Conservation (phyloP, 805 yeast species). For the Kazachstania martiniae region DNA sequence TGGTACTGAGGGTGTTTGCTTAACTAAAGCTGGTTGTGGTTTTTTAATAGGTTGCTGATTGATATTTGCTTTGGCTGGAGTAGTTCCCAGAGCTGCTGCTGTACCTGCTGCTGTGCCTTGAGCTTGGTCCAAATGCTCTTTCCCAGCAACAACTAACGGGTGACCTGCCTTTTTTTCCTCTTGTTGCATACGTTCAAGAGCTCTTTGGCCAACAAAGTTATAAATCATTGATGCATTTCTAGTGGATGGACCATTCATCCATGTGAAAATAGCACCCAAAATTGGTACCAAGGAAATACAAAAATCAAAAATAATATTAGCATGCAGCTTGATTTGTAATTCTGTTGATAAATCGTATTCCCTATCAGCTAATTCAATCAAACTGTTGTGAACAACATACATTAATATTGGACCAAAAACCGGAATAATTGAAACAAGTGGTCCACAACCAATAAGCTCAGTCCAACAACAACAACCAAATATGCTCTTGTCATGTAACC, state of each 20-base stretch:
- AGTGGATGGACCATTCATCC: slow-evolving; percentile 81
- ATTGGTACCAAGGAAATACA: slow-evolving; percentile 69
- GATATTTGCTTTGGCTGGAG: too few relatives aligned
- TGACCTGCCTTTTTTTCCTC: too few relatives aligned
- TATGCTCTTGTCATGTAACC: slow-evolving; percentile 79
- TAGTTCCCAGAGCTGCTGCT: too few relatives aligned
- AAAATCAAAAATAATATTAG: slow-evolving; percentile 66
- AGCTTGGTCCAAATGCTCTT: too few relatives aligned
- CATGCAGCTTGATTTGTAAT: slow-evolving; percentile 58
- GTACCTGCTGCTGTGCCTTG: too few relatives aligned
- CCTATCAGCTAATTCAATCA: slow-evolving; percentile 48
- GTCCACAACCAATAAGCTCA: slow-evolving; percentile 70
- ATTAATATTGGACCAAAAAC: slow-evolving; percentile 75
- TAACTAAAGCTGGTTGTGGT: too few relatives aligned
- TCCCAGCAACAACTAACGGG: too few relatives aligned
- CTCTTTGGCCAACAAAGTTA: slow-evolving; percentile 23
- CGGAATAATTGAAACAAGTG: slow-evolving; percentile 62
- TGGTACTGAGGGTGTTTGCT: too few relatives aligned
- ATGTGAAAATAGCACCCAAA: slow-evolving; percentile 64
- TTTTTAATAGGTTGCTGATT: too few relatives aligned
- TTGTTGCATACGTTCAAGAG: too few relatives aligned
- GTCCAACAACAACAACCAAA: slow-evolving; percentile 57
- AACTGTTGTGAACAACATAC: slow-evolving; percentile 67
- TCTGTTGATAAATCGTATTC: slow-evolving; percentile 46
- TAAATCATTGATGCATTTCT: slow-evolving; percentile 79